A percentile compares a stretch with the other conserved stretches of the same genome.
Conservation (phyloP, 2,329 filamentous ascomycete genomes). For the Pseudopyricularia cyperi region DNA sequence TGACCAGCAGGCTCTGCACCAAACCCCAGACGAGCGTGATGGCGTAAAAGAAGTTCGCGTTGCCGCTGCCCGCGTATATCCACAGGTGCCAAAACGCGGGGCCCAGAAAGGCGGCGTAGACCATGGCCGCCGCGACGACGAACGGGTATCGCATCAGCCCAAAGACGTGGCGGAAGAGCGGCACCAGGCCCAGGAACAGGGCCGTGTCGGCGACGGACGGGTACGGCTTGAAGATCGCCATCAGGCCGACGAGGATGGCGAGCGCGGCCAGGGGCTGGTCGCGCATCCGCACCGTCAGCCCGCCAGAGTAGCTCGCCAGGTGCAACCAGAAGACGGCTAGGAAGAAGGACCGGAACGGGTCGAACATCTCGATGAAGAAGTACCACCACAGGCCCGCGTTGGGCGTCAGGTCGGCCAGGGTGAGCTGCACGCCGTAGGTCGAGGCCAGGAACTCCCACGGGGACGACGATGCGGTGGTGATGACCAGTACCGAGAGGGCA, state of each 20-base stretch:
- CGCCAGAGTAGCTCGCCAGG: slow-evolving; percentile 77
- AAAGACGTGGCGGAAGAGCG: slow-evolving; percentile 83
- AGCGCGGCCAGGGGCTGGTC: slow-evolving; percentile 78
- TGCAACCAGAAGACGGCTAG: slow-evolving; percentile 97
- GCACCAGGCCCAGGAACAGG: slow-evolving; percentile 70
- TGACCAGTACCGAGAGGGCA: slow-evolving; percentile 54
- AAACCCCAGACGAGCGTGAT: slow-evolving; percentile 98
- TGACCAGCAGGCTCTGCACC: slow-evolving; percentile 73
- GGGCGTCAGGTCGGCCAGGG: slow-evolving; percentile 82
- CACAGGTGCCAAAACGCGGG: slow-evolving; percentile 95
- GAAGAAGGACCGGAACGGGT: slow-evolving; percentile 95
- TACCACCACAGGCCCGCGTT: slow-evolving; percentile 99
- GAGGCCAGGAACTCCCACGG: slow-evolving; percentile 71
- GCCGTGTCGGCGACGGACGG: slow-evolving; percentile 85
- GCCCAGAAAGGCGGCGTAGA: slow-evolving; percentile 81
- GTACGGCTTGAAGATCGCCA: slow-evolving; percentile 94
- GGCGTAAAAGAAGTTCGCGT: slow-evolving; percentile 98
- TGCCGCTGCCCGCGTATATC: slow-evolving; percentile 96
- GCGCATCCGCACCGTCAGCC: slow-evolving; percentile 69
- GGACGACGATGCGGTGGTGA: slow-evolving; percentile 50
- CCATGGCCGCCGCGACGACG: slow-evolving; percentile 64
- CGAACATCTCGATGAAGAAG: slow-evolving; percentile 99
- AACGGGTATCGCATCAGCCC: slow-evolving; percentile 91
- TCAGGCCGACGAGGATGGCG: slow-evolving; percentile 74
- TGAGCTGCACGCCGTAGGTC: slow-evolving; percentile 86